A percentile compares a stretch with the other conserved stretches of the same genome.
Evolutionary conservation across 768 basidiomycete species (phyloP).

Genomic region (Myochromella boudieri): DNA sequence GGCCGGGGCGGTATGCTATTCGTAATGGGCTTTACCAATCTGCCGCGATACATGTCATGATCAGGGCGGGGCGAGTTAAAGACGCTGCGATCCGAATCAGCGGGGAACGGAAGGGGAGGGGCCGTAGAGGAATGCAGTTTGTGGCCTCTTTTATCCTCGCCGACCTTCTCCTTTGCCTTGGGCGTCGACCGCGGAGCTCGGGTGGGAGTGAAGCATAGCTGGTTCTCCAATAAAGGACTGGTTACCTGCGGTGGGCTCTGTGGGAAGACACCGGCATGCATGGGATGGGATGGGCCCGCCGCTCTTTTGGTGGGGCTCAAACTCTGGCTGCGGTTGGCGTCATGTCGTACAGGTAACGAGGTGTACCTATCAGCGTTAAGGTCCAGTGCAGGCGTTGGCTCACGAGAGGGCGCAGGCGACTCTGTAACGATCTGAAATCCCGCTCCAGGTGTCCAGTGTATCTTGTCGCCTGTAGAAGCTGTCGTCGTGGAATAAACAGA

Average conservation of each 20-base stretch:
- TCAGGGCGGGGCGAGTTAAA: conserved; percentile 17
- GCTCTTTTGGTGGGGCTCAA: conserved; percentile 26
- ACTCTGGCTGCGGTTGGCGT: conserved; percentile 22
- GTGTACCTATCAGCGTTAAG: conserved; percentile 40
- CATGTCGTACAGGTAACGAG: conserved; percentile 30
- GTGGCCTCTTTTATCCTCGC: neutral
- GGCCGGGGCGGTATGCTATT: conserved; percentile 4
- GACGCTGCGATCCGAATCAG: conserved; percentile 1
- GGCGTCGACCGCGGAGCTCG: neutral
- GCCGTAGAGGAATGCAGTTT: conserved; percentile 2
- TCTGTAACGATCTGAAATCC: conserved; percentile 46
- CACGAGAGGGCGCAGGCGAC: conserved; percentile 21
- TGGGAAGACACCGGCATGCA: conserved; percentile 34
- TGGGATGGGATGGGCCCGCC: conserved; percentile 3
- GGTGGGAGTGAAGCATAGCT: conserved; percentile 51
- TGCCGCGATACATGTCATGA: conserved; percentile 13
- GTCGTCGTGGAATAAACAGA: conserved; percentile 19
- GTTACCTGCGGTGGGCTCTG: conserved; percentile 56
- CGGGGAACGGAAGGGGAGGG: conserved; percentile 7
- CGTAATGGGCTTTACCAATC: conserved; percentile 3
- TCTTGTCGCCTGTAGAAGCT: conserved; percentile 15
- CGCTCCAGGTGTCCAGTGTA: conserved; percentile 27
- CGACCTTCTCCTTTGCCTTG: conserved; percentile 1
- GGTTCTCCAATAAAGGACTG: conserved; percentile 55
- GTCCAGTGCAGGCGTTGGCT: conserved; percentile 9